Conservation (phyloP, 2,329 filamentous ascomycete genomes). For the Diaporthe aspalathi region DNA sequence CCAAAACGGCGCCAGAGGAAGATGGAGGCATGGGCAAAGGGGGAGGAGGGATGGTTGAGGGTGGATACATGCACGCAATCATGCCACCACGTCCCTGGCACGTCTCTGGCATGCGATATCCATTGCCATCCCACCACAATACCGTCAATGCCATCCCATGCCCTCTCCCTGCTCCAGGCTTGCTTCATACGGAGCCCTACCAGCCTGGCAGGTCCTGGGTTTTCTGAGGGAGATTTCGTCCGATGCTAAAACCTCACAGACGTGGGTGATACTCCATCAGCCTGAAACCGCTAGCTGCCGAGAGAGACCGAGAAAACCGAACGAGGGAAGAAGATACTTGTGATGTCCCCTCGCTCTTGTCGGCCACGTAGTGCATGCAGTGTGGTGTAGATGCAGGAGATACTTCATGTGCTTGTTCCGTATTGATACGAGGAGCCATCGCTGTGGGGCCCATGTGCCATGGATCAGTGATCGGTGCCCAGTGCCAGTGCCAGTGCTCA, state of each 20-base stretch:
- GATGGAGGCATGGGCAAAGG: too few species aligned
- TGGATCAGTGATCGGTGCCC: conserved; percentile 2
- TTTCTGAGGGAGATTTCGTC: conserved; percentile 33
- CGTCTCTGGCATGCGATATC: conserved; percentile 8
- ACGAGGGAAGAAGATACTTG: not conserved
- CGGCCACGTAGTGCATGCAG: not conserved
- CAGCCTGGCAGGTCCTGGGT: not conserved
- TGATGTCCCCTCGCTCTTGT: too few species aligned
- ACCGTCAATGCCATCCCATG: conserved; percentile 13
- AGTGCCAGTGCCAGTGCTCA: conserved; percentile 5
- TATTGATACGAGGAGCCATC: not conserved
- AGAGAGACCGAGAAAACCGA: conserved; percentile 18
- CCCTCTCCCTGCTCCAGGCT: not conserved
- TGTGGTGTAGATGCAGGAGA: conserved; percentile 3
- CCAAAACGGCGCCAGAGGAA: conserved; percentile 20
- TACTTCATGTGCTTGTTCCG: conserved; percentile 21
- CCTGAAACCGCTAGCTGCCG: conserved; percentile 37
- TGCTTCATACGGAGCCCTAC: not conserved
- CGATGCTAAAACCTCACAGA: conserved; percentile 24
- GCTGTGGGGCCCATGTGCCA: not conserved
- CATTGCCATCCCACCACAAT: conserved; percentile 2
- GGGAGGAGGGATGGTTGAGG: not conserved
- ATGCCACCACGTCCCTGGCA: too few species aligned
- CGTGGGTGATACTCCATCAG: conserved; percentile 29
- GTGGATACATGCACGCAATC: conserved; percentile 21